phyloP scores from a whole-genome alignment of 768 basidiomycete genomes.

The Cyclocybe cylindracea region DNA sequence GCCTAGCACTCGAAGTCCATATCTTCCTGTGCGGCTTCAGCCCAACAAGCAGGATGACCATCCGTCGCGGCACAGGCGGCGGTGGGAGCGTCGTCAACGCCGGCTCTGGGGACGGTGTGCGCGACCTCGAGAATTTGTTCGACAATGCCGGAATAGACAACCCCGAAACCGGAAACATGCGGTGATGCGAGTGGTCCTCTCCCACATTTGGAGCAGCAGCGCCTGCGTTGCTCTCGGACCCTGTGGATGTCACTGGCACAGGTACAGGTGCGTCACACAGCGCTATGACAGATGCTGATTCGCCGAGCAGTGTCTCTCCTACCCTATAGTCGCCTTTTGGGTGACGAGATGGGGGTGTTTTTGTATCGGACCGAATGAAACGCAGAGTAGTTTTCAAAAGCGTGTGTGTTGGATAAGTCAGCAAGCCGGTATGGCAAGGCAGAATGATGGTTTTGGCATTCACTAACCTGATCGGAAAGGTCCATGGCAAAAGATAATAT shows the following conservation, averaged over 20 bases:
- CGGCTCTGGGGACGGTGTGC: slow-evolving; percentile 54
- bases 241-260: slow-evolving; percentile 16
- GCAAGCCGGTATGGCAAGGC: not conserved
- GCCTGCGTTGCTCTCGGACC: slow-evolving; percentile 10
- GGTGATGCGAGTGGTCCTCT: slow-evolving; percentile 12
- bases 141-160: slow-evolving; percentile 40
- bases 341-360: not conserved
- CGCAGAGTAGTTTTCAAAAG: not conserved
- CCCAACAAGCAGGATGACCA: slow-evolving; percentile 57
- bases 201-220: slow-evolving; percentile 3
- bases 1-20: slow-evolving; percentile 61
- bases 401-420: not conserved
- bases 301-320: slow-evolving; percentile 56
- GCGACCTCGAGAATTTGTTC: slow-evolving; percentile 46
- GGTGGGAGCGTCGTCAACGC: slow-evolving; percentile 39
- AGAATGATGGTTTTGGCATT: not conserved
- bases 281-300: slow-evolving; percentile 55
- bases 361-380: not conserved
- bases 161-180: slow-evolving; percentile 12
- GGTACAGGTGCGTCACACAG: slow-evolving; percentile 37
- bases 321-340: slow-evolving; percentile 59
- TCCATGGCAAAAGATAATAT: slow-evolving; percentile 65
- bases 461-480: slow-evolving; percentile 56
- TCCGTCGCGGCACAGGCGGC: slow-evolving; percentile 50
- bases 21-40: slow-evolving; percentile 60